Percentiles rank a stretch among this genome's conserved stretches.
Conservation (phyloP, 345 rosid genomes). For the Rhizophora mangle region DNA sequence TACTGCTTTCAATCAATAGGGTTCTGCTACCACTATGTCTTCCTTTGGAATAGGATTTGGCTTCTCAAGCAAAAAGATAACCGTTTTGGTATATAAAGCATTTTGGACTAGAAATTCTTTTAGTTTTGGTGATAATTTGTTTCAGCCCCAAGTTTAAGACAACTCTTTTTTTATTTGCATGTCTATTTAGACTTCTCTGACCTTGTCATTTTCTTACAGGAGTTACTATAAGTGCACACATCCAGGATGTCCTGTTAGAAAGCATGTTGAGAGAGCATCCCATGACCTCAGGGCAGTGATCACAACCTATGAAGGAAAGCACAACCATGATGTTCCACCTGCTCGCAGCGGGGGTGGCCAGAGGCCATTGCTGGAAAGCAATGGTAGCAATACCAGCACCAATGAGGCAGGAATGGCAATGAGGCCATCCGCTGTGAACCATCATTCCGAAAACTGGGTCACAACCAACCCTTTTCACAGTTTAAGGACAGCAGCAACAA, state of each 20-base stretch:
- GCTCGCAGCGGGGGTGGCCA: constrained; percentile 65
- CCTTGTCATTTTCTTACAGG: constrained; percentile 33
- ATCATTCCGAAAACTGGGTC: constrained; percentile 21
- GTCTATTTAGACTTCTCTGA: neutral
- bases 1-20: no score
- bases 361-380: constrained; percentile 31
- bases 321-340: constrained; percentile 81
- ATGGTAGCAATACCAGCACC: constrained; percentile 7
- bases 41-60: no score
- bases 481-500: constrained; percentile 17
- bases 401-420: constrained; percentile 28
- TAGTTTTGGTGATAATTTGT: no score
- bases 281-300: constrained; percentile 78
- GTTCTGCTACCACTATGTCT: no score
- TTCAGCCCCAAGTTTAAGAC: no score
- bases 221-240: constrained; percentile 88
- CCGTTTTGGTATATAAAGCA: no score
- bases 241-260: constrained; percentile 78
- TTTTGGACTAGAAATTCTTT: no score
- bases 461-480: constrained; percentile 23
- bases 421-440: constrained; percentile 30
- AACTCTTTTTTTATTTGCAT: no score
- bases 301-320: constrained; percentile 94
- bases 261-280: constrained; percentile 88
- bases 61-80: no score